Evolutionary conservation across 306 rosid species (phyloP).

Genomic region (Vicia sativa): DNA sequence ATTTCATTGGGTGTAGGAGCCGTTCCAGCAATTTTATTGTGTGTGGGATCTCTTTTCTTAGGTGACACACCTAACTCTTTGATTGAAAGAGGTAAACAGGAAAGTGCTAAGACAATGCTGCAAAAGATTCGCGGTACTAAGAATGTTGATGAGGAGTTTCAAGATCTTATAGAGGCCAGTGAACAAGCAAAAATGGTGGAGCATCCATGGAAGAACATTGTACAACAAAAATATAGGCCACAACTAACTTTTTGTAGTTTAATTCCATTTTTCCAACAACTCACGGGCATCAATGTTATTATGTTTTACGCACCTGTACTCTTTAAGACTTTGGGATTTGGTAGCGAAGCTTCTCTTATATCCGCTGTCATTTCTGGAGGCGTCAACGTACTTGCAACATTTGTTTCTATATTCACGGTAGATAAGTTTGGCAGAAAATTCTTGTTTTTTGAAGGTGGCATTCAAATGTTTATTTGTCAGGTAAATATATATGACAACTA

Average conservation of each 20-base stretch:
- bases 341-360: constrained; percentile 28
- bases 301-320: constrained; percentile 33
- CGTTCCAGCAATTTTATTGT: background rate
- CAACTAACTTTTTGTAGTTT: constrained; percentile 18
- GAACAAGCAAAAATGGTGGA: constrained; percentile 23
- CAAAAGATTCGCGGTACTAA: background rate
- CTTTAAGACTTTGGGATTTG: constrained; percentile 21
- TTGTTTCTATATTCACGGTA: constrained; percentile 20
- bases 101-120: background rate
- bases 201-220: constrained; percentile 24
- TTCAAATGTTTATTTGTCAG: constrained; percentile 25
- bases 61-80: constrained; percentile 26
- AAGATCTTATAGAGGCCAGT: constrained; percentile 15
- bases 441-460: constrained; percentile 21
- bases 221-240: constrained; percentile 11
- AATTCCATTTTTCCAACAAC: constrained; percentile 24
- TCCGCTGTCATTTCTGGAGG: constrained; percentile 12
- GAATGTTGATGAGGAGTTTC: constrained; percentile 7
- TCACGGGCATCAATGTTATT: constrained; percentile 31
- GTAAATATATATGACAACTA: no score
- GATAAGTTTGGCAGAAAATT: constrained; percentile 30
- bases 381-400: constrained; percentile 20
- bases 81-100: constrained; percentile 21
- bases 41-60: background rate
- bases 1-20: constrained; percentile 18